Base-by-base conservation (phyloP, 1,284 basidiomycete species). In the Irpex lacteus region DNA sequence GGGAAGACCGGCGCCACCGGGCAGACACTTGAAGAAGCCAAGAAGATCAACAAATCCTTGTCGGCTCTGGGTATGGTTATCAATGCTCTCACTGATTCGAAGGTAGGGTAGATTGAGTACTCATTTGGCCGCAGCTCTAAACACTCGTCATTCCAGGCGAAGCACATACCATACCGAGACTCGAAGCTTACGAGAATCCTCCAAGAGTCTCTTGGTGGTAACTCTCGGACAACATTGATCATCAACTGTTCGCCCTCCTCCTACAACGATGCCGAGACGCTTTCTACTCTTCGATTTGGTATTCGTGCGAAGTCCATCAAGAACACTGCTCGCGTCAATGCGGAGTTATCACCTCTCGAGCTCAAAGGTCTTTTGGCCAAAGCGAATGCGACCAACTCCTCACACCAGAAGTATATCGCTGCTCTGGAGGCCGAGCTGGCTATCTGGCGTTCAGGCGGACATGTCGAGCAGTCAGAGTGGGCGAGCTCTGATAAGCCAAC, bases 61-160 rank as follows among this genome's bases (percentile, higher is more conserved):
- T 98, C 96, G 19, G 97, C 98, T 9, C 86, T 99, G 66, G 98
- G 98, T 58, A 99, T 99, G 96, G 98, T 99, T 75, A 99, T 99
- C 77, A 99, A 99, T 73, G 94, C 97, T 3, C 82, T 99, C 66
- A 99, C 98, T 2, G 98, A 99, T 73, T 86, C 91, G 66, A 98
- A 98, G 86, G 96, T 92, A n/a, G 68, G 59, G 84, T 72, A n/a
- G 5, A 18, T n/a, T n/a, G n/a, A n/a, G n/a, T n/a, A n/a, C n/a
- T n/a, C n/a, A n/a, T n/a, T n/a, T n/a, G n/a, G n/a, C n/a, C n/a
- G n/a, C n/a, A n/a, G n/a, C n/a, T n/a, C n/a, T n/a, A n/a, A n/a
- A n/a, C n/a, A n/a, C n/a, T n/a, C n/a, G n/a, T n/a, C n/a, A n/a
- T n/a, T n/a, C n/a, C n/a, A n/a, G 96, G 93, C 95, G 13, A 94